Evolutionary conservation across 495 filamentous ascomycete species (phyloP), one percentile per base, ranked within the genome.

Genomic region (Penicillium odoratum): DNA sequence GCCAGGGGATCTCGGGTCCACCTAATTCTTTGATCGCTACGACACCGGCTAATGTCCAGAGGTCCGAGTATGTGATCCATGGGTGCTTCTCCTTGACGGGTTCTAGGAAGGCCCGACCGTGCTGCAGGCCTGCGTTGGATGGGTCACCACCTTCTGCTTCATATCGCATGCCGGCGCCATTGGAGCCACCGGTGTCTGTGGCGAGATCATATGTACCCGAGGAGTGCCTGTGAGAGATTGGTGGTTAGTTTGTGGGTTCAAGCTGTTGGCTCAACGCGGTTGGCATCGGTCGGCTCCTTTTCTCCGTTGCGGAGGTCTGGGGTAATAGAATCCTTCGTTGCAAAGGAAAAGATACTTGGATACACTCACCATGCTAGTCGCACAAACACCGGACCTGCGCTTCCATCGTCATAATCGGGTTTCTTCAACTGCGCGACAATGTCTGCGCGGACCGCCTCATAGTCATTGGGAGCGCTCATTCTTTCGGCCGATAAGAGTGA

Each of bases 111-210:
- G 80, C 81, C 11, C 83, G 83, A 25, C 83, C 83, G 66, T 85
- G 79, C 58, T 86, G 81, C 11, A 87, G 77, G 36, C 83, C 84
- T 3, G 83, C 83, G 69, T 86, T 86, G 38, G 83, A 79, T 1
- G 84, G 83, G 62, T 87, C 83, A 55, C 83, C 83, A 51, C 83
- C 83, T 66, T 85, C 83, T 2, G 74, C 72, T 71, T 87, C 83
- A 63, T 85, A 86, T 9, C 83, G 79, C 83, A 85, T 87, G 36
- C 83, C 83, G 1, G 84, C 83, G 58, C 84, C 83, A 61, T 86
- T 86, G 8, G 79, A 84, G 25, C 84, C 83, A 36, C 84, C 84
- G 1, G 83, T 86, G 65, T 83, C 78, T 38, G 81, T 78, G 40
- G 75, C 73, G 25, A 73, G 69, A 65, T 84, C 80, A 68, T 87